Conservation (phyloP, 495 filamentous ascomycete genomes). For the Lepraria neglecta region DNA sequence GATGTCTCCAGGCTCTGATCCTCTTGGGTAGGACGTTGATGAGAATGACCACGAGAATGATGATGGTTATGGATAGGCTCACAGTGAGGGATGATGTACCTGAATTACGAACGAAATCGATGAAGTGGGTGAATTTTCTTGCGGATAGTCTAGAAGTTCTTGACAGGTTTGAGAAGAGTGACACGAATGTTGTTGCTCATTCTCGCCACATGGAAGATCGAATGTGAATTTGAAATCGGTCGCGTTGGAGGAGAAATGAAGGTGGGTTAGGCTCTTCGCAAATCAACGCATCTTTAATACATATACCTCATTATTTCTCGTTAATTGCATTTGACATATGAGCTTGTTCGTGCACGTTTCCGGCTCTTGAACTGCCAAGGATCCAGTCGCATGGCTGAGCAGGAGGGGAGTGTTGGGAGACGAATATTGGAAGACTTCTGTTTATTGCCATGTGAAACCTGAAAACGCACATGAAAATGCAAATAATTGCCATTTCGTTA, state of each 20-base stretch:
- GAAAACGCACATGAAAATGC: not conserved
- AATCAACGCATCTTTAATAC: too few species aligned
- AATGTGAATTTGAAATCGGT: not conserved
- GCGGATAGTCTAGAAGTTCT: not conserved
- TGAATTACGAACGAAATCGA: not conserved
- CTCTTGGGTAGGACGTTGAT: conserved; percentile 3
- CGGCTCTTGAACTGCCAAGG: not conserved
- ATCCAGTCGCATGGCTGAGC: too few species aligned
- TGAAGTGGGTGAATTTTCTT: not conserved
- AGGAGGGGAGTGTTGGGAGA: too few species aligned
- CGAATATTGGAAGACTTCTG: not conserved
- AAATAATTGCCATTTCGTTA: not conserved
- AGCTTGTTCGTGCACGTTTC: too few species aligned
- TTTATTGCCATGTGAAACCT: not conserved
- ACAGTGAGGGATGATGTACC: not conserved
- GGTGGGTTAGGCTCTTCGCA: too few species aligned
- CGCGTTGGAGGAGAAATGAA: too few species aligned
- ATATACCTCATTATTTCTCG: too few species aligned
- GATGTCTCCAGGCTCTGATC: not conserved
- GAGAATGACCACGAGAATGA: not conserved
- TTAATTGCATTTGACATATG: too few species aligned
- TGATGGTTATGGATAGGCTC: not conserved
- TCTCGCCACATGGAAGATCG: not conserved
- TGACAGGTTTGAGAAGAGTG: not conserved
- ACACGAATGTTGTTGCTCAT: not conserved